phyloP scores from a whole-genome alignment of 345 rosid genomes.

The Capsella bursapastoris region DNA sequence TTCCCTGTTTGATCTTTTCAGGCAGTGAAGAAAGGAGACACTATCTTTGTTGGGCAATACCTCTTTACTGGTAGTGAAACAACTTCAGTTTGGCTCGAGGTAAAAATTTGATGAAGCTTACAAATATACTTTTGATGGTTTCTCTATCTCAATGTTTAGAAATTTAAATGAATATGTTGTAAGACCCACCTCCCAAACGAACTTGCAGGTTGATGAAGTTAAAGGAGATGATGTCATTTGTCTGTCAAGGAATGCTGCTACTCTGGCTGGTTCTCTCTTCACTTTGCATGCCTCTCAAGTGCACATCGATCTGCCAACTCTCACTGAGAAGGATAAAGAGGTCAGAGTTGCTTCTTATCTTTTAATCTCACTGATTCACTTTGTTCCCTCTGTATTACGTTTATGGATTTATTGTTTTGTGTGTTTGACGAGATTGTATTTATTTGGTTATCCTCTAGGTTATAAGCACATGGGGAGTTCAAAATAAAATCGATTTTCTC shows the following conservation, averaged over 20 bases:
- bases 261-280: slow-evolving; percentile 85
- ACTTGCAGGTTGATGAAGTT: slow-evolving; percentile 75
- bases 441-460: slow-evolving; percentile 53
- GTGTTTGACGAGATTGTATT: slow-evolving; percentile 23
- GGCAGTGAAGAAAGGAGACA: slow-evolving; percentile 94
- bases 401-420: not conserved
- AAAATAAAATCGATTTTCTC: slow-evolving; percentile 93
- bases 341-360: slow-evolving; percentile 42
- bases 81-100: slow-evolving; percentile 99
- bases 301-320: slow-evolving; percentile 85
- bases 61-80: slow-evolving; percentile 98
- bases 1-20: slow-evolving; percentile 48
- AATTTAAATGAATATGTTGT: not conserved
- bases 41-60: slow-evolving; percentile 92
- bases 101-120: slow-evolving; percentile 29
- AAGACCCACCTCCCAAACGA: slow-evolving; percentile 11
- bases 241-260: slow-evolving; percentile 83
- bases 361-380: slow-evolving; percentile 1
- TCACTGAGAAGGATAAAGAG: slow-evolving; percentile 89
- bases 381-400: slow-evolving; percentile 5
- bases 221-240: slow-evolving; percentile 86
- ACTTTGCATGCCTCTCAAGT: slow-evolving; percentile 90
- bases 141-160: slow-evolving; percentile 4
- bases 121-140: not conserved
- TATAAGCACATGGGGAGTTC: slow-evolving; percentile 91